A percentile compares a stretch with the other conserved stretches of the same genome.
These are phyloP conservation scores for Lotmaria passim DNA, from an alignment of 208 protist genomes.

Conservation along the genomic window DNA sequence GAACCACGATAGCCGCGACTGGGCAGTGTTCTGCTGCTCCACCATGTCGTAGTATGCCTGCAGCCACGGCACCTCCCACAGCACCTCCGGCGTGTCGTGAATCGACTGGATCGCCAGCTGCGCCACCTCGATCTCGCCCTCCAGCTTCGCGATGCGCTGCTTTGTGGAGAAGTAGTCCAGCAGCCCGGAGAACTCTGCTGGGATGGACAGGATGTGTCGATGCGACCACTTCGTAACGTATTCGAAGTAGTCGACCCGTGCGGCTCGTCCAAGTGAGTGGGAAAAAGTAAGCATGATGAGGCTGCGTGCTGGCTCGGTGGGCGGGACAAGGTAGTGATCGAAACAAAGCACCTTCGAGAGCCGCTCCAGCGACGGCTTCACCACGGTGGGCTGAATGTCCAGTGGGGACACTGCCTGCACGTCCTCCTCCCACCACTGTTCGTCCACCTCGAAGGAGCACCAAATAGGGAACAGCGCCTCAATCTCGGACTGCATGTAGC, in stretches of 20 bases:
- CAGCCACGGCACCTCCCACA: constrained; percentile 81
- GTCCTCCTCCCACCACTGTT: constrained; percentile 23
- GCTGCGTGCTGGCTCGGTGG: constrained; percentile 37
- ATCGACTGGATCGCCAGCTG: constrained; percentile 56
- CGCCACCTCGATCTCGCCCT: constrained; percentile 67
- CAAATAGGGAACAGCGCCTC: constrained; percentile 73
- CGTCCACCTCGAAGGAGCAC: constrained; percentile 70
- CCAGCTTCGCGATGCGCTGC: constrained; percentile 47
- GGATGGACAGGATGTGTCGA: constrained; percentile 51
- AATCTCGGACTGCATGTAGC: constrained; percentile 52
- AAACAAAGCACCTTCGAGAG: constrained; percentile 70
- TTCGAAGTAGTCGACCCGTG: constrained; percentile 74
- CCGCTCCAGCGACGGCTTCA: constrained; percentile 46
- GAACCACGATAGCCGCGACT: constrained; percentile 66
- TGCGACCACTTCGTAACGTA: constrained; percentile 66
- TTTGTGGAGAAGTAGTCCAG: constrained; percentile 74
- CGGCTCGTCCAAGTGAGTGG: constrained; percentile 55
- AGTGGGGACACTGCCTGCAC: constrained; percentile 8
- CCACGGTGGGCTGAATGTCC: constrained; percentile 7
- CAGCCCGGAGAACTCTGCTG: constrained; percentile 56
- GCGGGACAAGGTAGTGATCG: constrained; percentile 75
- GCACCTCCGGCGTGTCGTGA: constrained; percentile 65
- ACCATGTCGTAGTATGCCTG: constrained; percentile 61
- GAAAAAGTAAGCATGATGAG: constrained; percentile 80
- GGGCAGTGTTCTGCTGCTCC: constrained; percentile 60